These are phyloP conservation scores for Aspergillus hortae DNA, from an alignment of 2,329 filamentous ascomycete species.

Conservation along the genomic window DNA sequence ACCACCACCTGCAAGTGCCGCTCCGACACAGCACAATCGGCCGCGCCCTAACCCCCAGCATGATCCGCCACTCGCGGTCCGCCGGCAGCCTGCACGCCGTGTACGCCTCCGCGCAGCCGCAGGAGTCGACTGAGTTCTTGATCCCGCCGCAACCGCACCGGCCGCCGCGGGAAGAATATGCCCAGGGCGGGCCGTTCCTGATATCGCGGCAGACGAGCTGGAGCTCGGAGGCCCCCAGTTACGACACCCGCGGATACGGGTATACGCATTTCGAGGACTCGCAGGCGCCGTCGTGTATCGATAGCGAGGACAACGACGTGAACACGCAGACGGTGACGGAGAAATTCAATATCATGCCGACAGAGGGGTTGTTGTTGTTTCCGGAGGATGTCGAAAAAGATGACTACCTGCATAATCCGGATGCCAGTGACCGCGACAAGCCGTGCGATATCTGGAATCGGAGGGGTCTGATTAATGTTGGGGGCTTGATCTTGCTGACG, in stretches of 20 bases:
- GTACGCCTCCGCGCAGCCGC: conserved; percentile 51
- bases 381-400: conserved; percentile 72
- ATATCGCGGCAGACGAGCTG: conserved; percentile 60
- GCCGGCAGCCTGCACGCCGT: conserved; percentile 32
- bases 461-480: conserved; percentile 62
- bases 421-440: conserved; percentile 58
- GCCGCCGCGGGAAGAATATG: conserved; percentile 50
- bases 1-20: conserved; percentile 8
- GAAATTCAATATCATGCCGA: conserved; percentile 70
- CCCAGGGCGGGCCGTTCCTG: conserved; percentile 45
- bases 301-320: conserved; percentile 62
- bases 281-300: conserved; percentile 55
- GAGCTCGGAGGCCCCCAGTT: conserved; percentile 56
- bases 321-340: conserved; percentile 71
- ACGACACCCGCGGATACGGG: conserved; percentile 49
- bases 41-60: conserved; percentile 18
- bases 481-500: conserved; percentile 58
- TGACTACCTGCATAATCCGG: conserved; percentile 68
- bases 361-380: conserved; percentile 63
- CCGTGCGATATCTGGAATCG: conserved; percentile 64
- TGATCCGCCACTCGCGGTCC: conserved; percentile 15
- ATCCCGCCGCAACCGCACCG: conserved; percentile 45
- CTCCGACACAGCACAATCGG: conserved; percentile 17
- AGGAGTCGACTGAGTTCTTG: conserved; percentile 39
- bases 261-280: conserved; percentile 61